A percentile compares a stretch with the other conserved stretches of the same genome.
phyloP scores from a whole-genome alignment of 169 alveolate genomes.

The Cardiosporidium cionae region DNA sequence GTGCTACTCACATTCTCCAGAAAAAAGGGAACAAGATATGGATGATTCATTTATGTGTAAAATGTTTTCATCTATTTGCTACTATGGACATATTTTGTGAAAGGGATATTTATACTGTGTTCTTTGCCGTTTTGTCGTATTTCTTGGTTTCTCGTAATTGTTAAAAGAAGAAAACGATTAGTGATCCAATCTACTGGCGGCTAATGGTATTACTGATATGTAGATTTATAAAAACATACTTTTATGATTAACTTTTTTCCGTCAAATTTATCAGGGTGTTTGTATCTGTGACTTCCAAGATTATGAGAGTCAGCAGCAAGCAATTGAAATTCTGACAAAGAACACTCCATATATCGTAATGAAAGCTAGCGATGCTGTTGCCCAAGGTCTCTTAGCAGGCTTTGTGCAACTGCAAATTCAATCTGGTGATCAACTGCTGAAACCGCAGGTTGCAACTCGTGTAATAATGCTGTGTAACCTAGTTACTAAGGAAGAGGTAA shows the following conservation, averaged over 20 bases:
- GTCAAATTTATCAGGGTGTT: constrained; percentile 38
- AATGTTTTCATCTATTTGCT: too few species aligned
- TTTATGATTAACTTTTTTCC: too few species aligned
- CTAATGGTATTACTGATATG: too few species aligned
- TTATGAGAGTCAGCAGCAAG: constrained; percentile 45
- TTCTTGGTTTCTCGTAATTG: not conserved
- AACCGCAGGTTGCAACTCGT: constrained; percentile 58
- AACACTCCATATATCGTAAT: constrained; percentile 41
- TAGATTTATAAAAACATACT: too few species aligned
- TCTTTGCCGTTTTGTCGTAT: too few species aligned
- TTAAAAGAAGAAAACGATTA: too few species aligned
- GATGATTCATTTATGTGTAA: too few species aligned
- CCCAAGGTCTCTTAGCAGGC: constrained; percentile 39
- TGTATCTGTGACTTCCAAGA: constrained; percentile 43
- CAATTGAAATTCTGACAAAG: constrained; percentile 46
- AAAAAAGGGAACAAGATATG: too few species aligned
- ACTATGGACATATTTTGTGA: too few species aligned
- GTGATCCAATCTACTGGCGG: too few species aligned
- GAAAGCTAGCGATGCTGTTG: constrained; percentile 52
- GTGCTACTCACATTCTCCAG: too few species aligned
- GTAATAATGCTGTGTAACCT: constrained; percentile 59
- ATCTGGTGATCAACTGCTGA: constrained; percentile 33
- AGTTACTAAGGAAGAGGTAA: constrained; percentile 63
- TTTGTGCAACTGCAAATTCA: constrained; percentile 33
- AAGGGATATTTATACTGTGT: too few species aligned